phyloP scores from a whole-genome alignment of 2,329 filamentous ascomycete genomes.

The Thermoascus crustaceus region DNA sequence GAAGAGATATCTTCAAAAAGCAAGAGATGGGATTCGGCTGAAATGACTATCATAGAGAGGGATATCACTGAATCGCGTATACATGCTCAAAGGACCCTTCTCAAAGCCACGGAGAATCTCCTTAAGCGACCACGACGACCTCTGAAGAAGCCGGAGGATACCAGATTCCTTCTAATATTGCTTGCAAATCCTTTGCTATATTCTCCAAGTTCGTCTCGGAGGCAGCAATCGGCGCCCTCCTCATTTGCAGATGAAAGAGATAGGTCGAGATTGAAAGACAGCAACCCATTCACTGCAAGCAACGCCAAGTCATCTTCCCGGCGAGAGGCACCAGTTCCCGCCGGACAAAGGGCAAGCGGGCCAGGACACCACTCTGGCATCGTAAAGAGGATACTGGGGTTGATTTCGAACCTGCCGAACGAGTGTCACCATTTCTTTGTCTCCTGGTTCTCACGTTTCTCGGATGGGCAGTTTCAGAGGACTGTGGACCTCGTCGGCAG shows the following conservation, averaged over 20 bases:
- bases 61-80: slow-evolving; percentile 55
- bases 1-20: slow-evolving; percentile 15
- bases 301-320: slow-evolving; percentile 9
- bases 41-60: slow-evolving; percentile 41
- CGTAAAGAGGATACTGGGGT: slow-evolving; percentile 73
- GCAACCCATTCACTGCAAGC: slow-evolving; percentile 11
- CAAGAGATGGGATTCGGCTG: slow-evolving; percentile 34
- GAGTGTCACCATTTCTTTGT: slow-evolving; percentile 70
- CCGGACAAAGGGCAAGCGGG: slow-evolving; percentile 24
- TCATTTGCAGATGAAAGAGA: slow-evolving; percentile 17
- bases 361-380: slow-evolving; percentile 71
- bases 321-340: slow-evolving; percentile 14
- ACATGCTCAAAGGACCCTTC: slow-evolving; percentile 59
- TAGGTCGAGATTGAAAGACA: slow-evolving; percentile 21
- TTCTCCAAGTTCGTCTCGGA: slow-evolving; percentile 25
- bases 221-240: slow-evolving; percentile 10
- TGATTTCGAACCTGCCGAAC: slow-evolving; percentile 66
- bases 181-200: slow-evolving; percentile 71
- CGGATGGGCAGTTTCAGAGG: slow-evolving; percentile 58
- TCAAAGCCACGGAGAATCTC: slow-evolving; percentile 71
- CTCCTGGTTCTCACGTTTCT: slow-evolving; percentile 67
- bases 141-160: slow-evolving; percentile 59
- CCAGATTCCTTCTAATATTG: slow-evolving; percentile 70
- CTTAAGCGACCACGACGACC: slow-evolving; percentile 70
- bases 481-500: slow-evolving; percentile 68